phyloP scores from a whole-genome alignment of 208 protist species.

The Wallacemonas sp. region DNA sequence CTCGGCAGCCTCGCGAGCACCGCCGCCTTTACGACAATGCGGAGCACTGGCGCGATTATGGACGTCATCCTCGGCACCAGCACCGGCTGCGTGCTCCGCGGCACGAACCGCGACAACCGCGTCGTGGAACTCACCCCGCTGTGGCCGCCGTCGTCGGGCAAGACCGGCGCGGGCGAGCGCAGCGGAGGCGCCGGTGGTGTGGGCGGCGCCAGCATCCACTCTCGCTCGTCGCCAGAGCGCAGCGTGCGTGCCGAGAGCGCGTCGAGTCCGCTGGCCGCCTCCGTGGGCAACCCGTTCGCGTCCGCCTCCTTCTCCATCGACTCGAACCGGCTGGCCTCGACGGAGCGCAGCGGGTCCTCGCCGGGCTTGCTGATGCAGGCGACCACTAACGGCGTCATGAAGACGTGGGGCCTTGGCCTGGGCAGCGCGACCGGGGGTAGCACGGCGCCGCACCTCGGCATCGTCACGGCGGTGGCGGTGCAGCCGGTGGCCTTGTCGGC shows the following conservation, averaged over 20 bases:
- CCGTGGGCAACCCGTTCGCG: neutral
- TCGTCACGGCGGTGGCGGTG: constrained; percentile 46
- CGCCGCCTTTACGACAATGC: constrained; percentile 46
- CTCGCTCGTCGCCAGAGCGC: neutral
- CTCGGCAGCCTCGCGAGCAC: constrained; percentile 48
- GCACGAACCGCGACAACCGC: constrained; percentile 47
- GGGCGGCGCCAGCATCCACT: neutral
- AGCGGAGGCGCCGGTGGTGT: neutral
- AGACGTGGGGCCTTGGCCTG: constrained; percentile 12
- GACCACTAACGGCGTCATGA: constrained; percentile 11
- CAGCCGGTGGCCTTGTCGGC: constrained; percentile 30
- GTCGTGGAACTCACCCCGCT: constrained; percentile 49
- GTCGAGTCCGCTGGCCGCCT: neutral
- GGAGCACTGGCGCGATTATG: constrained; percentile 61
- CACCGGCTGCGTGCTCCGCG: constrained; percentile 51
- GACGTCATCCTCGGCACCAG: constrained; percentile 67
- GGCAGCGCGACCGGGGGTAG: constrained; percentile 6
- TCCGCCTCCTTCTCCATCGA: neutral
- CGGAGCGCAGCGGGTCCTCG: neutral
- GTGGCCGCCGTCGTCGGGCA: neutral
- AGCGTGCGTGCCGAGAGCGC: constrained; percentile 6
- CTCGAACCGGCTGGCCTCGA: neutral
- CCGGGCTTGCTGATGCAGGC: neutral
- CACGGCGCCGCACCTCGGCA: constrained; percentile 26
- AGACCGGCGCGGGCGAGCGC: neutral